A percentile compares a stretch with the other conserved stretches of the same genome.
Conservation (phyloP, 1,139 yeast species). For the Maudiozyma humilis region DNA sequence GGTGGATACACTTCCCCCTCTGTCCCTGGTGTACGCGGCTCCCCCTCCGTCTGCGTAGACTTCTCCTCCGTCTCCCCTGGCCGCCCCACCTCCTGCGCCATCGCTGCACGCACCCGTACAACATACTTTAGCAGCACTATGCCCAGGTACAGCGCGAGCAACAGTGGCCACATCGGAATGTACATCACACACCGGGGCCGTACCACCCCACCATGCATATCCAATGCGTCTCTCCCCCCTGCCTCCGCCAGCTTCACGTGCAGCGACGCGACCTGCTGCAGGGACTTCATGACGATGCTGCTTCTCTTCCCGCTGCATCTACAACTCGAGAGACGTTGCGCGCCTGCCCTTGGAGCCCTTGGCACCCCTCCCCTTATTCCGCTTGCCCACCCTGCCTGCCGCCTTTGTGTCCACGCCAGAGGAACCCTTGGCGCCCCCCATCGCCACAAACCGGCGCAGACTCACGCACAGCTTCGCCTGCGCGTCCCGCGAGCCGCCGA, state of each 20-base stretch:
- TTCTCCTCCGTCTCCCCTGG: too few species aligned
- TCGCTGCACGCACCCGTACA: too few species aligned
- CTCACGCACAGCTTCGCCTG: constrained; percentile 16
- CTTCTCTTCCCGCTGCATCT: neutral
- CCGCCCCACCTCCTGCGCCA: too few species aligned
- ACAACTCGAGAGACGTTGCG: constrained; percentile 7
- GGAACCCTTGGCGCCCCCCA: constrained; percentile 8
- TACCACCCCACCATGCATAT: too few species aligned
- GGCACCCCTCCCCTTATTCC: constrained; percentile 1
- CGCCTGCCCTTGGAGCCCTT: constrained; percentile 6
- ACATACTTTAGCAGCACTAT: neutral
- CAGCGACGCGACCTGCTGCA: neutral
- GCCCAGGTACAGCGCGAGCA: neutral
- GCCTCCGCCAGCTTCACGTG: neutral
- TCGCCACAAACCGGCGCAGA: constrained; percentile 13
- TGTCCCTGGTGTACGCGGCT: too few species aligned
- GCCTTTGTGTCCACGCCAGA: neutral
- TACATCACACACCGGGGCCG: neutral
- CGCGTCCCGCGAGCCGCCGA: constrained; percentile 16
- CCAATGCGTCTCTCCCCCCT: too few species aligned
- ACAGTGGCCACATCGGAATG: neutral
- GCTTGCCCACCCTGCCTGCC: neutral
- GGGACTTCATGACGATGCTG: too few species aligned
- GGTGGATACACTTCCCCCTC: too few species aligned
- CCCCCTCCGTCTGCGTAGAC: too few species aligned